Conservation (phyloP, 225 moss, liverwort and hornwort species). For the Asterella californica region DNA sequence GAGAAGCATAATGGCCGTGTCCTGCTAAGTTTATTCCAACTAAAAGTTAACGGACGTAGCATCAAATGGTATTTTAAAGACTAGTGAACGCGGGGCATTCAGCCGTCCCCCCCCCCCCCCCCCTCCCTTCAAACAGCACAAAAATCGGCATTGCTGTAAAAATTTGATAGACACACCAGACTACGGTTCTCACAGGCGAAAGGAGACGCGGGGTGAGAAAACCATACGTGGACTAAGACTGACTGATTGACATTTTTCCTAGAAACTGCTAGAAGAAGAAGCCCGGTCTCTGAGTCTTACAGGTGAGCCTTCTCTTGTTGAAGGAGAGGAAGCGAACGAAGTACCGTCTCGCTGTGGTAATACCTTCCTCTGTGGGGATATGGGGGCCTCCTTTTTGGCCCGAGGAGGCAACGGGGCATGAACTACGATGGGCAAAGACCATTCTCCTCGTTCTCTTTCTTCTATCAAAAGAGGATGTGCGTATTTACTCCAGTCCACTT, state of each 20-base stretch:
- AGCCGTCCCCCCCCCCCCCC: constrained; percentile 26
- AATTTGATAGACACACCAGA: constrained; percentile 23
- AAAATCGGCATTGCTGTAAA: constrained; percentile 20
- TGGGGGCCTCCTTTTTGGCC: constrained; percentile 31
- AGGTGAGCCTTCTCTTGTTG: constrained; percentile 37
- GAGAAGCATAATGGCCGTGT: constrained; percentile 19
- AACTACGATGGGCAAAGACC: constrained; percentile 87
- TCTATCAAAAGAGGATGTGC: constrained; percentile 79
- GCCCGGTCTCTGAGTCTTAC: constrained; percentile 26
- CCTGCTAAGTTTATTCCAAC: constrained; percentile 39
- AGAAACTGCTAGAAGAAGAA: constrained; percentile 44
- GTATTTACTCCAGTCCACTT: constrained; percentile 69
- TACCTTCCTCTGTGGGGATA: constrained; percentile 42
- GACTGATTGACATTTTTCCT: constrained; percentile 15
- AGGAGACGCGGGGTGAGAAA: constrained; percentile 17
- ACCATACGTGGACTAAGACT: constrained; percentile 13
- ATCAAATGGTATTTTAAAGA: constrained; percentile 40
- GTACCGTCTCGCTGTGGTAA: constrained; percentile 19
- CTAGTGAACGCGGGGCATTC: constrained; percentile 25
- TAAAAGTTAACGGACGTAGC: constrained; percentile 30
- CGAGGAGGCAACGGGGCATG: constrained; percentile 59
- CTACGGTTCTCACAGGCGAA: constrained; percentile 5
- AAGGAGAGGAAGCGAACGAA: constrained; percentile 32
- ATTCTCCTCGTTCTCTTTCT: constrained; percentile 83
- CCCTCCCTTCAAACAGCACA: constrained; percentile 32